Base-by-base conservation (phyloP, 495 filamentous ascomycete genomes). In the Neurospora sp. region DNA sequence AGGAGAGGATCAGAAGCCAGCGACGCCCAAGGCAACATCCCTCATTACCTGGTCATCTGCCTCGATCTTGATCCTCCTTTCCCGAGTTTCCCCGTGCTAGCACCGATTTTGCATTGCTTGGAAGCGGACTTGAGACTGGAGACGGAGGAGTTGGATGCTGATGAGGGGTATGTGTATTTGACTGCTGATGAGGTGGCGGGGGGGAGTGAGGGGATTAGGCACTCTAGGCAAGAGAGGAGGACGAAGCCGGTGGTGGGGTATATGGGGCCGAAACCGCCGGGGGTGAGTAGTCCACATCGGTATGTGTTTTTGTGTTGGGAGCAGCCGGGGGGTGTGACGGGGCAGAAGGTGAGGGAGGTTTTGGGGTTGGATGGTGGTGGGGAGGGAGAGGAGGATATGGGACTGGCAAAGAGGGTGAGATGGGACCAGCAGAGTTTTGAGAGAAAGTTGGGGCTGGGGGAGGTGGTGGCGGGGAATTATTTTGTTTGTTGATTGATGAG, bases 281-380 rank as follows among this genome's bases (percentile, higher is more conserved):
- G 81, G 18, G 75, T 78, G 18, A 86, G 86, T 72, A 72, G 81
- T 5, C 86, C 87, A 1, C 88, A 89, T 76, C 86, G 88, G 9
- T 89, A 90, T 75, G 70, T 84, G 14, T 89, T 88, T 75, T 78
- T 89, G 75, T 75, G 89, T 37, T 89, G 86, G 75, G 85, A 88
- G 78, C 84, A 89, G 80, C 88, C 88, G 0, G 80, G 75, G 48
- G 82, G 76, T 5, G 83, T 89, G 40, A 81, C 85, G 38, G 79
- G 59, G n/a, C 77, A 79, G 71, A 82, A 82, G 68, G 81, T 85
- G 76, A 78, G 84, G 41, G 82, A 87, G 74, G 74, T 81, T 22
- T 27, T 79, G 59, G 76, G 73, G n/a, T 48, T 79, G 69, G 20
- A 16, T 31, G 5, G 5, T 14, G 3, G 3, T 20, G 44, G 18